Conservation (phyloP, 2,329 filamentous ascomycete genomes). For the Curvularia verruculosa region DNA sequence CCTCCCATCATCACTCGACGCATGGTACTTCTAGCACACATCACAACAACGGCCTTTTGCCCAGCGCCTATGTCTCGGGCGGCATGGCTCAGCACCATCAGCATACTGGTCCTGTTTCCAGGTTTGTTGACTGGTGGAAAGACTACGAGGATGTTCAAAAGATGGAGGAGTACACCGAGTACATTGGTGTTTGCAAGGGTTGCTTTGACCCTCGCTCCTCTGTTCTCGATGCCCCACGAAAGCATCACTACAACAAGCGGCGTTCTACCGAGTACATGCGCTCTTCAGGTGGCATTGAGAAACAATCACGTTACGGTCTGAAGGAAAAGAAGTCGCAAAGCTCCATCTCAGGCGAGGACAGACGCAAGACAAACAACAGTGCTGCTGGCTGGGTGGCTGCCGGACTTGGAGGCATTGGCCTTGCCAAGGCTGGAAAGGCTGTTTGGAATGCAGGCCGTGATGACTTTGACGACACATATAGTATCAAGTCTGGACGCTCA, state of each 20-base stretch:
- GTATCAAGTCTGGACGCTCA: slow-evolving; percentile 60
- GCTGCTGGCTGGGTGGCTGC: slow-evolving; percentile 60
- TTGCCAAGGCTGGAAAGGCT: slow-evolving; percentile 59
- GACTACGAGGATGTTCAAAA: slow-evolving; percentile 68
- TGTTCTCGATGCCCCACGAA: slow-evolving; percentile 63
- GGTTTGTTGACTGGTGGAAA: slow-evolving; percentile 66
- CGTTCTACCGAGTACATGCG: slow-evolving; percentile 54
- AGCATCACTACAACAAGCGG: slow-evolving; percentile 60
- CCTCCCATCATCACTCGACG: slow-evolving; percentile 34
- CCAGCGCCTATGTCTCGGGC: slow-evolving; percentile 36
- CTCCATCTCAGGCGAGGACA: slow-evolving; percentile 42
- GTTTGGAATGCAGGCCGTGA: slow-evolving; percentile 57
- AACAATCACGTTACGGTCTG: slow-evolving; percentile 61
- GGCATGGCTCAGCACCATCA: slow-evolving; percentile 57
- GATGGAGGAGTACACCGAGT: slow-evolving; percentile 72
- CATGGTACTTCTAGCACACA: slow-evolving; percentile 39
- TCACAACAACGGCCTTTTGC: slow-evolving; percentile 23
- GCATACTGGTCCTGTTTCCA: slow-evolving; percentile 62
- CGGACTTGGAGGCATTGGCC: slow-evolving; percentile 61
- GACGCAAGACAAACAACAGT: slow-evolving; percentile 50
- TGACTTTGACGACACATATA: slow-evolving; percentile 67
- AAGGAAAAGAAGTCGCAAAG: slow-evolving; percentile 40
- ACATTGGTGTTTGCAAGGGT: slow-evolving; percentile 68
- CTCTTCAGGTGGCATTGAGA: slow-evolving; percentile 60
- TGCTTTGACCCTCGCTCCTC: slow-evolving; percentile 68